These are phyloP conservation scores for Trichoderma oligosporum DNA, from an alignment of 2,329 filamentous ascomycete species.

Conservation along the genomic window DNA sequence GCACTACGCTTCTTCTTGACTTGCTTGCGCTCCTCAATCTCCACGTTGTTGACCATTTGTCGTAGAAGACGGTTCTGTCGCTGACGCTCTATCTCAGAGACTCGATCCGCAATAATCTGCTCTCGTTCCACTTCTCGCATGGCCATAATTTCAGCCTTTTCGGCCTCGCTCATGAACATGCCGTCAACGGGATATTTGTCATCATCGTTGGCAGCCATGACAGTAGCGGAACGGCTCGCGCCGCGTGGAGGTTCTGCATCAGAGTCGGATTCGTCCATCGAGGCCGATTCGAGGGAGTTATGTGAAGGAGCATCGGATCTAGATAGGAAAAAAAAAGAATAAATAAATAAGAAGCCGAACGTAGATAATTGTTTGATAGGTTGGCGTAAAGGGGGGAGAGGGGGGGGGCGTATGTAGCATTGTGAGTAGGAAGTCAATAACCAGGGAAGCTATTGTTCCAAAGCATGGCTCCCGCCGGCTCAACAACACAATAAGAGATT, in stretches of 20 bases:
- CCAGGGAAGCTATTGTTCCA: constrained; percentile 4
- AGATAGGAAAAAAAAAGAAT: constrained; percentile 33
- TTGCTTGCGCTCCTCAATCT: constrained; percentile 54
- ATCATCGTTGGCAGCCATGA: constrained; percentile 52
- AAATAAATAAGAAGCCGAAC: not conserved
- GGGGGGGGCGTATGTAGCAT: not conserved
- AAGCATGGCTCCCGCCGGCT: not conserved
- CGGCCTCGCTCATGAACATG: constrained; percentile 68
- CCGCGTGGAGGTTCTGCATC: constrained; percentile 46
- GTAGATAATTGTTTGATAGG: constrained; percentile 19
- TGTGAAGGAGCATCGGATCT: constrained; percentile 64
- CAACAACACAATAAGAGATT: constrained; percentile 6
- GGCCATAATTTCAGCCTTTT: constrained; percentile 74
- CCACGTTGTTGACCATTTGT: constrained; percentile 66
- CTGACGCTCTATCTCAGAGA: constrained; percentile 74
- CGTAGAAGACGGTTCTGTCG: constrained; percentile 79
- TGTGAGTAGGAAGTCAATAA: not conserved
- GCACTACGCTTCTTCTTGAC: constrained; percentile 71
- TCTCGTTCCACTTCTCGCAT: constrained; percentile 91
- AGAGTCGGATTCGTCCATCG: constrained; percentile 86
- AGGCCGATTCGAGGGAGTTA: constrained; percentile 73
- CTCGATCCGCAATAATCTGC: constrained; percentile 81
- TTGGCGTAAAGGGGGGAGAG: not conserved
- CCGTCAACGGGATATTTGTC: constrained; percentile 83
- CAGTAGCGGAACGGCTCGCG: constrained; percentile 35